A percentile compares a stretch with the other conserved stretches of the same genome.
These are phyloP conservation scores for Debaryomyces prosopidis DNA, from an alignment of 805 yeast species.

Conservation along the genomic window DNA sequence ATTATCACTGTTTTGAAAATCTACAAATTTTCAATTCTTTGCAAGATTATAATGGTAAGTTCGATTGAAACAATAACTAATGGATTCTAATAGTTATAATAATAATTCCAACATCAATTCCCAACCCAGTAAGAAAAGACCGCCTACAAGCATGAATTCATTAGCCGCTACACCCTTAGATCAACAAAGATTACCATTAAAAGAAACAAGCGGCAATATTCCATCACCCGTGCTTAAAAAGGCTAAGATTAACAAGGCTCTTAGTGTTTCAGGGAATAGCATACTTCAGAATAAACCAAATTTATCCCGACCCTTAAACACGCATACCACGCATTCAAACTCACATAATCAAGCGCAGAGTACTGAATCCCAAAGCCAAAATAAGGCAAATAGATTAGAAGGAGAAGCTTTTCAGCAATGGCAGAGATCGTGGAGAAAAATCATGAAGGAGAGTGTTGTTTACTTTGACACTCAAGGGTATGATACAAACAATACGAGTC, in stretches of 20 bases:
- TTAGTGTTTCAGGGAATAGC: not conserved
- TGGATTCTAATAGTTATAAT: not conserved
- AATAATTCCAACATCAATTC: not conserved
- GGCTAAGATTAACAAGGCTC: slow-evolving; percentile 19
- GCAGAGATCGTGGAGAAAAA: slow-evolving; percentile 65
- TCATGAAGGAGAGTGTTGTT: slow-evolving; percentile 58
- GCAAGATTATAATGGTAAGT: not conserved
- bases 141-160: no score
- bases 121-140: not conserved
- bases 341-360: not conserved
- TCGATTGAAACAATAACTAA: not conserved
- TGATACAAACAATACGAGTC: slow-evolving; percentile 36
- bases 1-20: not conserved
- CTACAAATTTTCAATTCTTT: not conserved
- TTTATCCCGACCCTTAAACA: not conserved
- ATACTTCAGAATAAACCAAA: slow-evolving; percentile 6
- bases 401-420: slow-evolving; percentile 54
- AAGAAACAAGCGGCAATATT: slow-evolving; percentile 40
- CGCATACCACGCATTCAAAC: not conserved
- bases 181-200: slow-evolving; percentile 32
- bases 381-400: slow-evolving; percentile 29
- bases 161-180: slow-evolving; percentile 3
- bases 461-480: slow-evolving; percentile 59
- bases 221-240: slow-evolving; percentile 39
- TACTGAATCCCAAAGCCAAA: slow-evolving; percentile 2